phyloP scores from a whole-genome alignment of 768 basidiomycete species.

The Naematelia aurantialba region DNA sequence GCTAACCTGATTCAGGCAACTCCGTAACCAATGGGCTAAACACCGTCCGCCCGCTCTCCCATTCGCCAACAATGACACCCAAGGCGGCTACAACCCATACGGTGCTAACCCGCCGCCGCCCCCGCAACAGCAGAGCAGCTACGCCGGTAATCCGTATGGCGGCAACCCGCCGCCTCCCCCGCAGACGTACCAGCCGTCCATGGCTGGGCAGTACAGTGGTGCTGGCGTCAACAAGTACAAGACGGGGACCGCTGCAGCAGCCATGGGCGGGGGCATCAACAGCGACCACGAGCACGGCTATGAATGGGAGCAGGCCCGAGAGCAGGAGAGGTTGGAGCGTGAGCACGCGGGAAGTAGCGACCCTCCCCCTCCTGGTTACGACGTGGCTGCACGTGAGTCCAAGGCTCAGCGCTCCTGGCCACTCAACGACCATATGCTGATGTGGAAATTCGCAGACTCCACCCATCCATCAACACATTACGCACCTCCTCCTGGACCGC shows the following conservation, averaged over 20 bases:
- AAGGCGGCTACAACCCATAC: conserved; percentile 27
- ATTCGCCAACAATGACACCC: conserved; percentile 15
- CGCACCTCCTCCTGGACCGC: conserved; percentile 36
- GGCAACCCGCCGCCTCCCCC: conserved; percentile 29
- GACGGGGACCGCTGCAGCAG: background rate
- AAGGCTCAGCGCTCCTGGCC: background rate
- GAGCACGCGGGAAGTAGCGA: conserved; percentile 19
- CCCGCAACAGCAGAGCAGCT: conserved; percentile 11
- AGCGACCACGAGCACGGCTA: conserved; percentile 44
- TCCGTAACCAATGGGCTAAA: conserved; percentile 31
- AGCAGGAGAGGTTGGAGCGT: conserved; percentile 37
- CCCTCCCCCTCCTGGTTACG: conserved; percentile 41
- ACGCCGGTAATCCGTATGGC: conserved; percentile 21
- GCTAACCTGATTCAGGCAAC: conserved; percentile 22
- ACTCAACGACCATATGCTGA: no score
- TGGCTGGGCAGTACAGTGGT: conserved; percentile 33
- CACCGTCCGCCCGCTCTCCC: conserved; percentile 39
- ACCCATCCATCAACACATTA: conserved; percentile 9
- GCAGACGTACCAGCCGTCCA: conserved; percentile 41
- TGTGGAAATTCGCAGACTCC: background rate
- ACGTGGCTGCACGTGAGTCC: conserved; percentile 35
- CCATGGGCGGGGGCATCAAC: no score
- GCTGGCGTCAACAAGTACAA: conserved; percentile 3
- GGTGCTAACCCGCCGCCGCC: conserved; percentile 42
- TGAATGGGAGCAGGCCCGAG: conserved; percentile 45